A percentile compares a stretch with the other conserved stretches of the same genome.
phyloP scores from a whole-genome alignment of 108 stramenopile genomes.

The Skeletonema costatum region DNA sequence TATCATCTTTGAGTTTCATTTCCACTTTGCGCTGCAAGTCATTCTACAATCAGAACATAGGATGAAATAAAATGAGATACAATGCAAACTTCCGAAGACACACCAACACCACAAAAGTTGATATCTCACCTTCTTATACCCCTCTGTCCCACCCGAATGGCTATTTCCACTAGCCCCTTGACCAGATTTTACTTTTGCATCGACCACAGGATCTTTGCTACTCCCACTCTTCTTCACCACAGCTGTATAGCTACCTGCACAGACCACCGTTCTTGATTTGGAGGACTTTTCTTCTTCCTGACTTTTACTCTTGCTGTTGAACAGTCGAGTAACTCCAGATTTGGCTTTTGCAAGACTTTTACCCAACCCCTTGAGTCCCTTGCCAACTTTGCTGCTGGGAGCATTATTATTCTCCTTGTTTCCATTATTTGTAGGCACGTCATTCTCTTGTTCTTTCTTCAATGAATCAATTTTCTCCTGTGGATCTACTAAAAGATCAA shows the following conservation, averaged over 20 bases:
- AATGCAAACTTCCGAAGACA: background rate
- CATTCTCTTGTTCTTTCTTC: background rate
- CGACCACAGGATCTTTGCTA: background rate
- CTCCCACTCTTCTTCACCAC: background rate
- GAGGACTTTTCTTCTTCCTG: background rate
- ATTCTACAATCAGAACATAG: background rate
- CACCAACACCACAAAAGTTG: background rate
- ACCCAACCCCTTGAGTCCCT: background rate
- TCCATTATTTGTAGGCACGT: background rate
- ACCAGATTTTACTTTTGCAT: background rate
- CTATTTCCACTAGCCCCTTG: background rate
- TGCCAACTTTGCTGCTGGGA: background rate
- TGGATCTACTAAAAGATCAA: background rate
- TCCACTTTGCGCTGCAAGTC: background rate
- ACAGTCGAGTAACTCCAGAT: background rate
- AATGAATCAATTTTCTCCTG: background rate
- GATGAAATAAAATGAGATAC: no score
- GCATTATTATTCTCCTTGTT: background rate
- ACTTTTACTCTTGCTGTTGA: background rate
- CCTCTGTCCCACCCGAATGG: background rate
- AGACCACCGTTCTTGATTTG: background rate
- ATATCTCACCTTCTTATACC: background rate
- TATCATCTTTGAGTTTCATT: background rate
- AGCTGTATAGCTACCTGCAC: background rate
- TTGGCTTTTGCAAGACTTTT: background rate